phyloP scores from a whole-genome alignment of 495 filamentous ascomycete genomes.

The Aspergillus olivimuriae region DNA sequence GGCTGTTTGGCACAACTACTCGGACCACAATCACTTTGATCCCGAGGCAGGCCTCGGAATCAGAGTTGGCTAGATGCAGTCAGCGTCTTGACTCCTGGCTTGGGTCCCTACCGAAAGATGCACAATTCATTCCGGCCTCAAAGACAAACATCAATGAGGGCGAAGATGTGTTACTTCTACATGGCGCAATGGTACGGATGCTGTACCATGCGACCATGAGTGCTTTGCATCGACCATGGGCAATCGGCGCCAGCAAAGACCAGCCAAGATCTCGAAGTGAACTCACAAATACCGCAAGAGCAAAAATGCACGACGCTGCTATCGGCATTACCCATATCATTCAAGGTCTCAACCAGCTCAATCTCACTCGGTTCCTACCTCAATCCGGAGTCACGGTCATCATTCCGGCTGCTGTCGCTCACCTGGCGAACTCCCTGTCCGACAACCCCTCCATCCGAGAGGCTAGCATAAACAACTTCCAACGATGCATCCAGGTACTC shows the following conservation, averaged over 20 bases:
- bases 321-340: conserved; percentile 71
- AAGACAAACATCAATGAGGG: conserved; percentile 30
- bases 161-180: conserved; percentile 57
- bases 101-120: conserved; percentile 53
- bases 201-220: conserved; percentile 80
- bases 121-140: conserved; percentile 33
- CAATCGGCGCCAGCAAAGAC: conserved; percentile 44
- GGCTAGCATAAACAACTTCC: conserved; percentile 63
- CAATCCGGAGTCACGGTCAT: conserved; percentile 83
- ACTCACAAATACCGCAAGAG: conserved; percentile 49
- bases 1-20: conserved; percentile 58
- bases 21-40: conserved; percentile 77
- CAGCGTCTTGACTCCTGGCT: conserved; percentile 65
- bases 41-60: conserved; percentile 67
- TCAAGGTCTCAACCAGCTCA: conserved; percentile 57
- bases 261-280: conserved; percentile 34
- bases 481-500: conserved; percentile 73
- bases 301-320: conserved; percentile 69
- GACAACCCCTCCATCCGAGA: conserved; percentile 58
- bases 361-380: conserved; percentile 69
- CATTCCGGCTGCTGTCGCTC: conserved; percentile 79
- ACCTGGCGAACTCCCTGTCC: conserved; percentile 77
- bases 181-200: conserved; percentile 76
- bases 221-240: conserved; percentile 77
- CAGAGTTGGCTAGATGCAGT: conserved; percentile 61